These are phyloP conservation scores for Leishmania amazonensis DNA, from an alignment of 208 protist species.

Conservation along the genomic window DNA sequence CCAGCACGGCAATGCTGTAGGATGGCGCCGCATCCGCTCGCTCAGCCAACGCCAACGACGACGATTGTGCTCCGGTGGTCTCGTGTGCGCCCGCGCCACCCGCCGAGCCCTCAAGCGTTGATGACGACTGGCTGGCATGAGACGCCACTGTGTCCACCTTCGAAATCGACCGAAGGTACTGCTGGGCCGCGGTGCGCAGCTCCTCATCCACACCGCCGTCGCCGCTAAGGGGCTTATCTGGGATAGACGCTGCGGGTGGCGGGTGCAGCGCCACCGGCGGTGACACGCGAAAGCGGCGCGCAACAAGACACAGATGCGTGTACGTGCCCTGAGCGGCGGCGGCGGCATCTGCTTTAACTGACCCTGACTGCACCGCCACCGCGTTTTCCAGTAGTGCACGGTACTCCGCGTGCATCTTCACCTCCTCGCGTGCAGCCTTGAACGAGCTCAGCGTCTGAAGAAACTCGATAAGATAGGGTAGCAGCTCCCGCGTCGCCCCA, in stretches of 20 bases:
- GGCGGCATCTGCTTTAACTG: background rate
- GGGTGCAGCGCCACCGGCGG: background rate
- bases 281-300: background rate
- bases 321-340: background rate
- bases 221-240: background rate
- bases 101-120: background rate
- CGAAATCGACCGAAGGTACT: constrained; percentile 6
- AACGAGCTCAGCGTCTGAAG: background rate
- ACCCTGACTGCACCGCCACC: background rate
- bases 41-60: background rate
- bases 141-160: constrained; percentile 4
- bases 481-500: background rate
- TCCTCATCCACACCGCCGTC: background rate
- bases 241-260: background rate
- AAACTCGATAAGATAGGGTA: background rate
- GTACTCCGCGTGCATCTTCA: constrained; percentile 5
- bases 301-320: background rate
- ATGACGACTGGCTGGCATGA: background rate
- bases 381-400: background rate
- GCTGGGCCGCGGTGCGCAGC: background rate
- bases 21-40: background rate
- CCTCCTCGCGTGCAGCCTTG: constrained; percentile 11
- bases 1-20: constrained; percentile 16
- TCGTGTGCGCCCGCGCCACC: background rate
- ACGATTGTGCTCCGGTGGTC: background rate